These are phyloP conservation scores for Warburgia ugandensis DNA, from an alignment of 164 flowering plant species.

Conservation along the genomic window DNA sequence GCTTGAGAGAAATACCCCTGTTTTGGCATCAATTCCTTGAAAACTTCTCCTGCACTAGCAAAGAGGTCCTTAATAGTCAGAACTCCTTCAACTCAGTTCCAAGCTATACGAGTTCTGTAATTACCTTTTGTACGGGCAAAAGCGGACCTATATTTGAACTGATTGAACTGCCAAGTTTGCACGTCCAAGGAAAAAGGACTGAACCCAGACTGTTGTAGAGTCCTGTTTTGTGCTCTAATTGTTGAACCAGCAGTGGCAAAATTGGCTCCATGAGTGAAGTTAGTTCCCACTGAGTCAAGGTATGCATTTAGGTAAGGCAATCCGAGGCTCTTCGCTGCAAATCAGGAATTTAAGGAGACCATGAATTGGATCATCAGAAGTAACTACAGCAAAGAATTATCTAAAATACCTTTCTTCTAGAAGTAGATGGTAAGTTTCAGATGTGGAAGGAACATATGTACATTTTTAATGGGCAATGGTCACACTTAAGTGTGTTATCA, in stretches of 20 bases:
- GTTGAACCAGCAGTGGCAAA: conserved; percentile 39
- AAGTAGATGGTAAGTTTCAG: too few relatives aligned
- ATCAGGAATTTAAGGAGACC: not conserved
- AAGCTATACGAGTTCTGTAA: not conserved
- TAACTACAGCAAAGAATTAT: too few relatives aligned
- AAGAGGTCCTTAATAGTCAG: not conserved
- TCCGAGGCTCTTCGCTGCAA: conserved; percentile 42
- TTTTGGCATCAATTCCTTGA: conserved; percentile 26
- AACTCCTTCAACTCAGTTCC: not conserved
- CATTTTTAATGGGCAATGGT: too few relatives aligned
- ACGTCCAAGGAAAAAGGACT: conserved; percentile 58
- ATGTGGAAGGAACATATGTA: too few relatives aligned
- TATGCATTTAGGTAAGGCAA: conserved; percentile 42
- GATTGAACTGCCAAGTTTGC: conserved; percentile 33
- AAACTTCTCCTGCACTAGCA: conserved; percentile 18
- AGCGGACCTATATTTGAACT: conserved; percentile 32
- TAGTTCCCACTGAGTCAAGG: conserved; percentile 49
- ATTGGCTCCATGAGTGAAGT: conserved; percentile 63
- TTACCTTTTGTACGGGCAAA: conserved; percentile 22
- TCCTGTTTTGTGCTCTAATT: conserved; percentile 41
- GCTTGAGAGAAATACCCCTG: conserved; percentile 31
- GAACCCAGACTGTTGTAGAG: conserved; percentile 37
- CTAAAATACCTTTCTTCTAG: too few relatives aligned
- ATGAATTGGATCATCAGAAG: too few relatives aligned
- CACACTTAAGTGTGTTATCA: too few relatives aligned